phyloP scores from a whole-genome alignment of 306 rosid genomes.

The Inga leiocalycina region DNA sequence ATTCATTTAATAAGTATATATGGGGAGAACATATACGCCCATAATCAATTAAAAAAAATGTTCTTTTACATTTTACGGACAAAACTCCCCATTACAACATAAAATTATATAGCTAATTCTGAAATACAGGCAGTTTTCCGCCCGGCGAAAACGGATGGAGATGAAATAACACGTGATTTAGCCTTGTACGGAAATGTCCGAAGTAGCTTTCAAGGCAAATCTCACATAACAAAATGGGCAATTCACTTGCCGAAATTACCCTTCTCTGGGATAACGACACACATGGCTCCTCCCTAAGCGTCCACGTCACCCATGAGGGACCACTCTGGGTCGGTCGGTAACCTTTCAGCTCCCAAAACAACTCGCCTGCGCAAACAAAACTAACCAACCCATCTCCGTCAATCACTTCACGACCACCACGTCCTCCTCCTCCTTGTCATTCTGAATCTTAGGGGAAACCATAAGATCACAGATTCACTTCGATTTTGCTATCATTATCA shows the following conservation, averaged over 20 bases:
- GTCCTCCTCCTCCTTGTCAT: neutral
- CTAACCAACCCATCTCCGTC: conserved; percentile 30
- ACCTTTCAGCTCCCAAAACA: conserved; percentile 27
- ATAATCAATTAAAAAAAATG: too few species aligned
- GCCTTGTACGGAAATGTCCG: conserved; percentile 9
- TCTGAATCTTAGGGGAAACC: neutral
- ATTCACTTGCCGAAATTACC: neutral
- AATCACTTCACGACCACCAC: neutral
- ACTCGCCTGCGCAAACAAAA: conserved; percentile 29
- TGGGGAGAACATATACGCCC: too few species aligned
- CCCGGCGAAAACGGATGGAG: neutral
- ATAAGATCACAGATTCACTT: neutral
- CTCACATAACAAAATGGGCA: neutral
- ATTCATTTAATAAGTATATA: too few species aligned
- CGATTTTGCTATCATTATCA: neutral
- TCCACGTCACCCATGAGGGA: conserved; percentile 37
- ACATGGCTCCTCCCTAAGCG: neutral
- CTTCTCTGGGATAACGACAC: neutral
- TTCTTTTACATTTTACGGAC: too few species aligned
- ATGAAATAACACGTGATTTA: conserved; percentile 20
- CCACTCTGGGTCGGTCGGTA: conserved; percentile 47
- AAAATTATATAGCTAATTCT: too few species aligned
- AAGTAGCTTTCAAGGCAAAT: neutral
- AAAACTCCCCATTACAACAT: too few species aligned
- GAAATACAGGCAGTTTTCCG: neutral